Base-by-base conservation (phyloP, 192 early-diverging fungal species). In the Rhizophagus sp. region DNA sequence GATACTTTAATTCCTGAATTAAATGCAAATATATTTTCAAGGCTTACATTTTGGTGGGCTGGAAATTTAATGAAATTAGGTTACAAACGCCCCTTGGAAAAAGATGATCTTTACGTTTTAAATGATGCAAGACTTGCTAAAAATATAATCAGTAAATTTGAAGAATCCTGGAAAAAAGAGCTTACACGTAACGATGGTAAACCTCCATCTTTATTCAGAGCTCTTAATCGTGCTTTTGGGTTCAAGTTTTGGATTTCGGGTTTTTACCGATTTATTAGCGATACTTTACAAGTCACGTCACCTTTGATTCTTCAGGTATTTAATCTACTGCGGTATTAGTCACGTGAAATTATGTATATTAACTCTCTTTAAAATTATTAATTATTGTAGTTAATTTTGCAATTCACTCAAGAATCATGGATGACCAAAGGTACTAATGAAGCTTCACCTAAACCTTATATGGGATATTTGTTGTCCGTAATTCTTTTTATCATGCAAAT, bases 61-160 rank as follows among this genome's bases (percentile, higher is more conserved):
- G 88, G 87, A 77, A 91, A 88, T 2, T 79, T 88, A 83, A 88
- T 90, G 85, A 88, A 82, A 82, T 87, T 88, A n/a, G 94, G 90
- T n/a, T 91, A 90, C 73, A 84, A 86, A 79, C 87, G 90, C 7
- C 87, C 91, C 2, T 81, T 93, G 6, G 88, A 93, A 78, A 88
- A 84, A 72, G 86, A 86, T n/a, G 90, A 94, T 80, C 68, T 94
- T 36, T 91, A 91, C 75, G 74, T 78, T 13, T 47, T 87, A 33
- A 83, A 79, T 22, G 86, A 87, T 36, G 33, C 36, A 30, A 73
- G 84, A 50, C 74, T 80, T 17, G 81, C 86, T n/a, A 65, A 36
- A 62, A 81, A 82, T 62, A 1, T 87, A 10, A 62, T 71, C 2
- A 73, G 61, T 13, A 36, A 65, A 2, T 87, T 87, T 57, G 81